Base-by-base conservation (phyloP, 1,284 basidiomycete genomes). In the Flammula alnicola region DNA sequence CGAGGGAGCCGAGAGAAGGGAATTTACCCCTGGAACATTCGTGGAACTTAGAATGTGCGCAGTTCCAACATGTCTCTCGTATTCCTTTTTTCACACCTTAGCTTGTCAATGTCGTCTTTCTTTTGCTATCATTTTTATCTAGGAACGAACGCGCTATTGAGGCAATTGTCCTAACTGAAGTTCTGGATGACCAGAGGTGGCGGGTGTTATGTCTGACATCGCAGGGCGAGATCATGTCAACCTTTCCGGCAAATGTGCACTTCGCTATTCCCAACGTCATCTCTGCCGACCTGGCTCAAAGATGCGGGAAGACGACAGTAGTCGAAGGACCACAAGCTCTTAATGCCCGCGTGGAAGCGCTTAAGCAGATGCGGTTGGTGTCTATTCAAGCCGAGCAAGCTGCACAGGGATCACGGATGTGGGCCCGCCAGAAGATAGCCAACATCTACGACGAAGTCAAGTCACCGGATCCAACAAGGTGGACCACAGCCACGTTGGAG, bases 21-120 rank as follows among this genome's bases (percentile, higher is more conserved):
- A 25, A 2, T 56, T 52, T 16, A 31, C 40, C 1, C 73, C 74
- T 2, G 86, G 85, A 0, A 74, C 81, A 12, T 81, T 85, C 44
- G 70, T 88, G 22, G 85, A 88, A 56, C 61, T 83, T 26, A 74
- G 85, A 54, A 77, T 77, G 86, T 83, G 56, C 48, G 76, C 33
- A 31, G 19, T 38, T 44, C 17, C 33, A 4, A 41, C 41, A 27
- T 9, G 11, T 27, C 26, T n/a, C n/a, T n/a, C n/a, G n/a, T n/a
- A 29, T 30, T 37, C 31, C 40, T 19, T 27, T 16, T 33, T 51
- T 30, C n/a, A n/a, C n/a, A n/a, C n/a, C n/a, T n/a, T n/a, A n/a
- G n/a, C n/a, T n/a, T n/a, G n/a, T n/a, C n/a, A n/a, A n/a, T n/a
- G n/a, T n/a, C n/a, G n/a, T n/a, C n/a, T n/a, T n/a, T n/a, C n/a